Evolutionary conservation across 176 grass and related monocot genomes (phyloP).

Genomic region (Musa schizocarpa): DNA sequence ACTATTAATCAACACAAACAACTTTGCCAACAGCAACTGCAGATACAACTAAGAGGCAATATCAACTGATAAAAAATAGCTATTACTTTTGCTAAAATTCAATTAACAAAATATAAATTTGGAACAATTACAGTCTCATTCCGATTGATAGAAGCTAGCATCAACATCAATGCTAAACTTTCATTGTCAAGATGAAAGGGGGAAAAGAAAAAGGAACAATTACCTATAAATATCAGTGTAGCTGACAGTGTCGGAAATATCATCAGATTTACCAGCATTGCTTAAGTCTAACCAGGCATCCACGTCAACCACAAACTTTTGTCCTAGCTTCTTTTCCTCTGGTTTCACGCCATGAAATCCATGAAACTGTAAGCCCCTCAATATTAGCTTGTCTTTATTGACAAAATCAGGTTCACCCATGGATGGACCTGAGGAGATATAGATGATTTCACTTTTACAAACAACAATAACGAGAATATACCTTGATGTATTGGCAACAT

Average conservation of each 20-base stretch:
- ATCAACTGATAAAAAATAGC: no score
- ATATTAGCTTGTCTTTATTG: slow-evolving; percentile 49
- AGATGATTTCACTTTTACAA: no score
- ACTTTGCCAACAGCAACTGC: no score
- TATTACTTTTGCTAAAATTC: no score
- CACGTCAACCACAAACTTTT: slow-evolving; percentile 67
- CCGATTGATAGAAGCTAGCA: background rate
- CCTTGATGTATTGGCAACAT: no score
- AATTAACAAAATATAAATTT: no score
- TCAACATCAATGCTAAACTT: background rate
- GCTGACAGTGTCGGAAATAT: slow-evolving; percentile 59
- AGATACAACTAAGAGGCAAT: no score
- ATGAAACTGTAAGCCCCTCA: slow-evolving; percentile 74
- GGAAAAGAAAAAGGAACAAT: background rate
- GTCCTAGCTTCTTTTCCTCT: slow-evolving; percentile 67
- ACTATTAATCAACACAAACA: no score
- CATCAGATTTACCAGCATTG: slow-evolving; percentile 51
- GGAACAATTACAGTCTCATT: background rate
- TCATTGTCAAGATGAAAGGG: background rate
- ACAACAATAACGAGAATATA: no score
- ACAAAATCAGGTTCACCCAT: slow-evolving; percentile 25
- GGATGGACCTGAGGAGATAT: no score
- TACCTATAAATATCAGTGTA: slow-evolving; percentile 79
- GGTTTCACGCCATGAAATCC: slow-evolving; percentile 76
- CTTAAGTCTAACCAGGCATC: slow-evolving; percentile 79